Evolutionary conservation across 306 rosid genomes (phyloP), one percentile per base, ranked within the genome.

Genomic region (Gynostemma pentaphyllum): DNA sequence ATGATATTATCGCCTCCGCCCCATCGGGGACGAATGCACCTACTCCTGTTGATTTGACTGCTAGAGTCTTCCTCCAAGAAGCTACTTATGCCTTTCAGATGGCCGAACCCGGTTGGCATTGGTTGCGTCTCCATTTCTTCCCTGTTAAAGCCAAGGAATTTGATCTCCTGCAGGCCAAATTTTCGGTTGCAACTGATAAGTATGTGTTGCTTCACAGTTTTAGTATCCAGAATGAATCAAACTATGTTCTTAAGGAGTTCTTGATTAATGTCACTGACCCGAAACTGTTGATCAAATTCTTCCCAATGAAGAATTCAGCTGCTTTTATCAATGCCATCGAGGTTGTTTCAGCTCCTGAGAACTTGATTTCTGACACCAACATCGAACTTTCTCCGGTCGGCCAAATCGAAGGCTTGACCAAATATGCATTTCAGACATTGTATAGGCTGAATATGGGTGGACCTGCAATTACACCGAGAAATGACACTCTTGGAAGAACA

Each of bases 31-130:
- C 27, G 2, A 42, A 73, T 7, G 72, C 73, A 2, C 48, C 87
- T 14, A 78, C 78, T 0, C 80, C 94, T 7, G 5, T 92, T 0
- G 87, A 86, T 41, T 44, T 74, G 1, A 71, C 59, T 11, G 86
- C 94, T 0, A 86, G 99, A 72, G 73, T 85, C 28, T 85, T 85
- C 80, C 79, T 61, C 59, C 86, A 80, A 44, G 81, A 78, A 9
- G 88, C 94, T 13, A 64, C 50, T 18, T 85, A 78, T 57, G 74
- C 80, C 0, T 85, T 85, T 44, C 92, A 72, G 41, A 62, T 85
- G 71, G 36, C 60, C 10, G 69, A 82, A 3, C 79, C 88, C 0
- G 92, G 92, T 0, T 85, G 67, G 23, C 92, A 82, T 65, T 85
- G 92, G 92, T 1, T 85, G 13, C 75, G 92, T 4, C 84, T 82